A percentile compares a stretch with the other conserved stretches of the same genome.
phyloP scores from a whole-genome alignment of 495 filamentous ascomycete species.

The Parathielavia hyrcaniae region DNA sequence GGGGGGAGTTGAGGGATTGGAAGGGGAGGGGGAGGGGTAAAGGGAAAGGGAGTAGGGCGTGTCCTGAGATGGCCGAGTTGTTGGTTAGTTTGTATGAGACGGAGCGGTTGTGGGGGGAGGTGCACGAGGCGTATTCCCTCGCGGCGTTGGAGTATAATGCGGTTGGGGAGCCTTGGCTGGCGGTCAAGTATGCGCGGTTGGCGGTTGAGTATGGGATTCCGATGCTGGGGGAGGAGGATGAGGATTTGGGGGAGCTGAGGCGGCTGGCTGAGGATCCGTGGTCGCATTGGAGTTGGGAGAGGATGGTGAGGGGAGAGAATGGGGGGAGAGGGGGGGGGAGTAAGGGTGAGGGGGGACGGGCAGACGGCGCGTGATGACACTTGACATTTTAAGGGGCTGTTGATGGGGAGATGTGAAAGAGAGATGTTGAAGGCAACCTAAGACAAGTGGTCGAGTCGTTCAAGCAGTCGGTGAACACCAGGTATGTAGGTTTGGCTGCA shows the following conservation, averaged over 20 bases:
- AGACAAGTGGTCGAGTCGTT: too few species aligned
- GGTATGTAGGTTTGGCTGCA: neutral
- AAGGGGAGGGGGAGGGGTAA: neutral
- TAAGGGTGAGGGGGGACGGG: neutral
- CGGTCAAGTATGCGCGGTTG: constrained; percentile 33
- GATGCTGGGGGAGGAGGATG: constrained; percentile 32
- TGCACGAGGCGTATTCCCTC: constrained; percentile 36
- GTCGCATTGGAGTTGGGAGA: constrained; percentile 35
- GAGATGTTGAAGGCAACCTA: too few species aligned
- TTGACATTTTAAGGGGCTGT: too few species aligned
- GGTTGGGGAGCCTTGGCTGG: constrained; percentile 34
- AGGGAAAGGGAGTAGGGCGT: constrained; percentile 20
- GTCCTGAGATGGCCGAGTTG: constrained; percentile 34
- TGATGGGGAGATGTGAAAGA: too few species aligned
- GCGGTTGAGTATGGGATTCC: constrained; percentile 33
- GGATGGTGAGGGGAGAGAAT: constrained; percentile 23
- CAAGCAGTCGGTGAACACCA: too few species aligned
- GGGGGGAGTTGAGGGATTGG: constrained; percentile 28
- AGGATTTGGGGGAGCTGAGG: constrained; percentile 32
- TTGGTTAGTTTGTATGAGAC: constrained; percentile 35
- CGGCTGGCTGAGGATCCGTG: constrained; percentile 28
- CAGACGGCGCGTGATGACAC: too few species aligned
- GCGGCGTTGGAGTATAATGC: constrained; percentile 39
- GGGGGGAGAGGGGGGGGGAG: neutral
- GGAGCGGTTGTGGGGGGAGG: constrained; percentile 32